These are phyloP conservation scores for Lactarius sp. DNA, from an alignment of 768 basidiomycete species.

Conservation along the genomic window DNA sequence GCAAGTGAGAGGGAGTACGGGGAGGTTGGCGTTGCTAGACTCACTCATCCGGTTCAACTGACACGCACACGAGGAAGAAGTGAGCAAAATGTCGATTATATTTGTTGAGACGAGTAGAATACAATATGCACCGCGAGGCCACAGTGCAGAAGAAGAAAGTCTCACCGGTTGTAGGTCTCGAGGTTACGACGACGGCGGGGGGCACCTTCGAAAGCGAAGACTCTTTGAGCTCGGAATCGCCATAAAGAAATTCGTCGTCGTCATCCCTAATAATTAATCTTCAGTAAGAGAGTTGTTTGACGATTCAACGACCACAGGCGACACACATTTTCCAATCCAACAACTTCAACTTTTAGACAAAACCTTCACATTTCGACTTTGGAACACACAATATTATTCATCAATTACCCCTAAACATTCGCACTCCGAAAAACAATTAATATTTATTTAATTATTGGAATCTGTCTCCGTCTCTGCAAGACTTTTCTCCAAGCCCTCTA, in stretches of 20 bases:
- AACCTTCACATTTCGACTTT: neutral
- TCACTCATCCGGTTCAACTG: slow-evolving; percentile 25
- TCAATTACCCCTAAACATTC: slow-evolving; percentile 1
- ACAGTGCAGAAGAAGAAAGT: neutral
- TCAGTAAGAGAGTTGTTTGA: slow-evolving; percentile 16
- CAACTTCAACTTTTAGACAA: neutral
- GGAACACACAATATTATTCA: neutral
- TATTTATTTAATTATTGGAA: slow-evolving; percentile 7
- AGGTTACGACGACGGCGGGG: slow-evolving; percentile 33
- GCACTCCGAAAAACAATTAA: slow-evolving; percentile 11
- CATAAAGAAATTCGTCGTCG: slow-evolving; percentile 35
- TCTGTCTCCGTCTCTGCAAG: slow-evolving; percentile 46
- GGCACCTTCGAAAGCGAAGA: slow-evolving; percentile 27
- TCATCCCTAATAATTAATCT: slow-evolving; percentile 29
- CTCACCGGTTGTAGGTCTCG: slow-evolving; percentile 33
- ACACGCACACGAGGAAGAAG: slow-evolving; percentile 20
- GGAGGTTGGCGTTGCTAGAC: slow-evolving; percentile 11
- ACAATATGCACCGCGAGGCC: slow-evolving; percentile 13
- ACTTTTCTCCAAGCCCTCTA: slow-evolving; percentile 69
- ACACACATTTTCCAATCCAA: slow-evolving; percentile 23
- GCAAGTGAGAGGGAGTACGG: neutral
- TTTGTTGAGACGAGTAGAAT: slow-evolving; percentile 23
- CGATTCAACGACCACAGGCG: slow-evolving; percentile 9
- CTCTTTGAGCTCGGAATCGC: slow-evolving; percentile 27
- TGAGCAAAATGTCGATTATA: slow-evolving; percentile 24